phyloP scores from a whole-genome alignment of 2,329 filamentous ascomycete species.

The Penicillium sp. region DNA sequence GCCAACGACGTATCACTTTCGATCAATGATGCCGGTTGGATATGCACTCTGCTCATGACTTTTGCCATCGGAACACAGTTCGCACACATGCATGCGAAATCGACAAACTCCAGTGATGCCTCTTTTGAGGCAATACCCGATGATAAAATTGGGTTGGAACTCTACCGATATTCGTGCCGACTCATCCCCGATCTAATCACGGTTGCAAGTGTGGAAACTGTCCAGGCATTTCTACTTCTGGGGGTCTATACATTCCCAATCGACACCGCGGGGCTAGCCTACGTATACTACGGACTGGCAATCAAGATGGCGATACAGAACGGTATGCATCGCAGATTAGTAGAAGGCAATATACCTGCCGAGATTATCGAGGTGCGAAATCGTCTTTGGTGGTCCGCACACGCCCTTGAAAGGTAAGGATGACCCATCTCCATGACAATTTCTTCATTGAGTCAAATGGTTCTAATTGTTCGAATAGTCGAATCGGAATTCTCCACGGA shows the following conservation, averaged over 20 bases:
- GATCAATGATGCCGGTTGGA: constrained; percentile 30
- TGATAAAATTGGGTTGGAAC: constrained; percentile 52
- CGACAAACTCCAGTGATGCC: constrained; percentile 2
- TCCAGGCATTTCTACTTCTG: constrained; percentile 49
- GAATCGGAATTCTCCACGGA: constrained; percentile 55
- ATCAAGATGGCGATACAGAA: constrained; percentile 58
- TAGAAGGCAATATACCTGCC: constrained; percentile 43
- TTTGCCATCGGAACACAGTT: constrained; percentile 41
- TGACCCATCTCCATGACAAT: neutral
- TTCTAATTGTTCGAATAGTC: constrained; percentile 30
- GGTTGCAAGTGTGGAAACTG: constrained; percentile 54
- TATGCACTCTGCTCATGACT: constrained; percentile 36
- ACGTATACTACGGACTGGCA: constrained; percentile 54
- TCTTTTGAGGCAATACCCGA: constrained; percentile 31
- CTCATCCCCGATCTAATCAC: constrained; percentile 57
- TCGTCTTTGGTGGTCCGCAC: constrained; percentile 56
- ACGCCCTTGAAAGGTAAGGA: constrained; percentile 52
- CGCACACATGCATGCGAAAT: constrained; percentile 33
- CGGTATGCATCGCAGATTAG: constrained; percentile 55
- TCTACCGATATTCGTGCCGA: constrained; percentile 54
- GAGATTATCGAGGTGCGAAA: constrained; percentile 52
- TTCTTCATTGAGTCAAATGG: neutral
- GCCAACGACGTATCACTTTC: constrained; percentile 17
- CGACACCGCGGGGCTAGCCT: constrained; percentile 54
- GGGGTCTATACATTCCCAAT: constrained; percentile 45